Evolutionary conservation across 2,329 filamentous ascomycete species (phyloP).

Genomic region (Neophaeococcomyces aloes): DNA sequence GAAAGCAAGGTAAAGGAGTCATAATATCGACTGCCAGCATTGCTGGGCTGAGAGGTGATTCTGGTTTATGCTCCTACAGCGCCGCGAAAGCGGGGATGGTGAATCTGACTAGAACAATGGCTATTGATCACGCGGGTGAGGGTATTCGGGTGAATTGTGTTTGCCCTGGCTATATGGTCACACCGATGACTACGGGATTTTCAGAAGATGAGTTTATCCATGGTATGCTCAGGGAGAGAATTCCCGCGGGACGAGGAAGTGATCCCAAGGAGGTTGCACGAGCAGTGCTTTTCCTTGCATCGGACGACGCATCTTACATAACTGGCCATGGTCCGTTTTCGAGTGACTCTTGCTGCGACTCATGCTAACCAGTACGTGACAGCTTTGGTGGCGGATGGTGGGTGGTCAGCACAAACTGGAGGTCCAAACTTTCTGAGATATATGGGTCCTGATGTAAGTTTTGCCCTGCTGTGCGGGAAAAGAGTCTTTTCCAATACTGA

Average conservation of each 20-base stretch:
- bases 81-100: conserved; percentile 39
- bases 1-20: conserved; percentile 61
- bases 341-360: not conserved
- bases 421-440: conserved; percentile 12
- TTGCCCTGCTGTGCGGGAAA: too few species aligned
- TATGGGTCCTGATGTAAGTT: conserved; percentile 4
- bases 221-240: conserved; percentile 1
- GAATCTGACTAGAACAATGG: conserved; percentile 35
- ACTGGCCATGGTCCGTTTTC: conserved; percentile 16
- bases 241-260: conserved; percentile 20
- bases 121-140: conserved; percentile 32
- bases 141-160: conserved; percentile 33
- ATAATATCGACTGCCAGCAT: conserved; percentile 34
- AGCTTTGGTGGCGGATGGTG: conserved; percentile 10
- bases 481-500: too few species aligned
- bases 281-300: conserved; percentile 24
- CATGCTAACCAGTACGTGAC: not conserved
- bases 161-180: conserved; percentile 31
- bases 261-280: conserved; percentile 24
- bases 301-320: conserved; percentile 24
- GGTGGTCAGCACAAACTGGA: conserved; percentile 8
- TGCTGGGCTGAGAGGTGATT: conserved; percentile 5
- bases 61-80: conserved; percentile 27
- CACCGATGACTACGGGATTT: conserved; percentile 25
- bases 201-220: not conserved